A percentile compares a stretch with the other conserved stretches of the same genome.
These are phyloP conservation scores for Zoysia japonica DNA, from an alignment of 176 grass and related monocot genomes.

Conservation along the genomic window DNA sequence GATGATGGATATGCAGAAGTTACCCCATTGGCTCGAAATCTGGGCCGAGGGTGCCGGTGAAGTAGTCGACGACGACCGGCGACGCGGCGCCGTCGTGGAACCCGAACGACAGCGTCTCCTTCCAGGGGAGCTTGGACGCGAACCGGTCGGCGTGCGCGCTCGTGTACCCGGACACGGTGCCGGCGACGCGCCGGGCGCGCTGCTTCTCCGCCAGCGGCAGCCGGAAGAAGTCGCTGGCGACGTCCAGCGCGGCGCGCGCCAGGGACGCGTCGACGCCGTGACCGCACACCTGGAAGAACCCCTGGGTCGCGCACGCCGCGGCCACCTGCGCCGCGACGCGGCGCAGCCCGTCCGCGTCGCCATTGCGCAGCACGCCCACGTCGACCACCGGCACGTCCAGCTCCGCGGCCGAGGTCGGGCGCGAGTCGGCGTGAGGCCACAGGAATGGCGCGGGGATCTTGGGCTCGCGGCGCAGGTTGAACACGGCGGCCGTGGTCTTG, in stretches of 20 bases:
- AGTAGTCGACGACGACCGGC: conserved; percentile 65
- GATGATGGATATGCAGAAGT: not conserved
- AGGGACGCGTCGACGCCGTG: conserved; percentile 60
- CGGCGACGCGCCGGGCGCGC: conserved; percentile 55
- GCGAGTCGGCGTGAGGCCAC: conserved; percentile 57
- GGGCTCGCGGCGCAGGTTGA: conserved; percentile 43
- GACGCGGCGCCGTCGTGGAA: conserved; percentile 42
- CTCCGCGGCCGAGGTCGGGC: conserved; percentile 3
- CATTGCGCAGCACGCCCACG: conserved; percentile 56
- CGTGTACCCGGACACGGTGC: conserved; percentile 75
- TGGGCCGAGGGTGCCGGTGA: conserved; percentile 63
- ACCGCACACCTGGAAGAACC: conserved; percentile 86
- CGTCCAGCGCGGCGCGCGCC: conserved; percentile 40
- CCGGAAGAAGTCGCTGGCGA: conserved; percentile 62
- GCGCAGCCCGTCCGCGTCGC: conserved; percentile 39
- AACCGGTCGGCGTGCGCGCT: conserved; percentile 88
- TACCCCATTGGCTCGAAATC: conserved; percentile 77
- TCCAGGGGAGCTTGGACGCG: conserved; percentile 84
- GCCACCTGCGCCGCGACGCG: conserved; percentile 51
- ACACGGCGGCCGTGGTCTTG: not conserved
- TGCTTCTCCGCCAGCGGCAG: conserved; percentile 64
- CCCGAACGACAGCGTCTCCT: conserved; percentile 91
- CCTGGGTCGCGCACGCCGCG: conserved; percentile 56
- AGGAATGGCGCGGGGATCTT: conserved; percentile 76
- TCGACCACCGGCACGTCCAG: conserved; percentile 67